These are phyloP conservation scores for Carex littledalei DNA, from an alignment of 176 grass and related monocot genomes.

Conservation along the genomic window DNA sequence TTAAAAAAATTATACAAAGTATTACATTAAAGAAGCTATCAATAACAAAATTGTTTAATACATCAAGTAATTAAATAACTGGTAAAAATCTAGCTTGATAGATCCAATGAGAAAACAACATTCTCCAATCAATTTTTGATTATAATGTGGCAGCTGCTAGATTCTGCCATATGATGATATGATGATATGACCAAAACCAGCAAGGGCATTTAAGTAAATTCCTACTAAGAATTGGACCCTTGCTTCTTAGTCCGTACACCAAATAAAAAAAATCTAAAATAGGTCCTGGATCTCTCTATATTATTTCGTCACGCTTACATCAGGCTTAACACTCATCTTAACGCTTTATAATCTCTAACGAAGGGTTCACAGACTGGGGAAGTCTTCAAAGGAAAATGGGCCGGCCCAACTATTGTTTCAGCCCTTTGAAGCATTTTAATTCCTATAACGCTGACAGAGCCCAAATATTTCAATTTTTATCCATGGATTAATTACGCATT, in stretches of 20 bases:
- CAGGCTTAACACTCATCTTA: neutral
- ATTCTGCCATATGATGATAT: neutral
- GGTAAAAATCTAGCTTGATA: neutral
- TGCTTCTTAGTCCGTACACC: neutral
- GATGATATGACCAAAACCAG: neutral
- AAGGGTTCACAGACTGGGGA: neutral
- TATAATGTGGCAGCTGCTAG: neutral
- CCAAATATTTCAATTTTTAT: neutral
- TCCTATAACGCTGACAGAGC: neutral
- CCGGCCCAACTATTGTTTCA: neutral
- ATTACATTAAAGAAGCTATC: neutral
- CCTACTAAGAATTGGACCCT: neutral
- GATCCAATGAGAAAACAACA: slow-evolving; percentile 1
- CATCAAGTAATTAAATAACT: neutral
- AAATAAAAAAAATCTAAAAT: neutral
- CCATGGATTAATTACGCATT: neutral
- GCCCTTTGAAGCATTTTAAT: neutral
- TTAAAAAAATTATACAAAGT: neutral
- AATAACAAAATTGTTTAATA: neutral
- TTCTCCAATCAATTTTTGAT: slow-evolving; percentile 9
- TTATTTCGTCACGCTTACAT: slow-evolving; percentile 1
- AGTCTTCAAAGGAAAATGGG: neutral
- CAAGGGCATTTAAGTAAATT: neutral
- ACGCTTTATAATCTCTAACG: neutral
- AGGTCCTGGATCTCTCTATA: neutral